Base-by-base conservation (phyloP, 805 yeast species). In the Sungouiella thailandica region DNA sequence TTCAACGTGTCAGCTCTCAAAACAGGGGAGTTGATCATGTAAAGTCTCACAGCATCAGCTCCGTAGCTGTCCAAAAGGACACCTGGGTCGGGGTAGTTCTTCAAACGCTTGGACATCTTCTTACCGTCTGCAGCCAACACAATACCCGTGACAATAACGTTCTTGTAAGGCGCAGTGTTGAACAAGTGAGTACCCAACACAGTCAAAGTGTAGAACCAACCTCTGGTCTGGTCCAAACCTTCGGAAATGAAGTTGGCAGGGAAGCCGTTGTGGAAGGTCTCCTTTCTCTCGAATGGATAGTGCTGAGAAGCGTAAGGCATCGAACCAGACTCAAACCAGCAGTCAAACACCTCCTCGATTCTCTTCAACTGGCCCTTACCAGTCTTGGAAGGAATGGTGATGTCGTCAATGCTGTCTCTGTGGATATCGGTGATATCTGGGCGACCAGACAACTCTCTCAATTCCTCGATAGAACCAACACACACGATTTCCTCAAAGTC, bases 241-340 rank as follows among this genome's bases (percentile, higher is more conserved):
- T 93, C 99, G 40, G 96, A 83, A 53, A 93, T 93, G 65, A 93
- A 93, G 63, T 93, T 90, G 28, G 96, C 99, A 29, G 98, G 98
- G 80, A 86, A 94, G 30, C 84, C 75, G 37, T 74, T 58, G 23
- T 67, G 55, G 67, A 90, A 90, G 30, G 60, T 60, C 11, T 85
- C 88, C 57, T 77, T 65, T 56, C 77, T 76, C 66, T 90, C 96
- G 60, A 93, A 93, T 47, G 99, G 99, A 59, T 89, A 93, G 62
- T 93, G 99, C 58, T 83, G 81, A 25, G 95, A 83, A 35, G 97
- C 97, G 51, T 83, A 93, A 43, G 99, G 98, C 99, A 93, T 93
- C 32, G 96, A 82, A 48, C 99, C 99, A 13, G 96, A 87, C 71
- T 93, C 99, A 57, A 93, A 93, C 99, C 99, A 93, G 72, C 99